phyloP scores from a whole-genome alignment of 148 eudicot species.

The Silene uniflora region DNA sequence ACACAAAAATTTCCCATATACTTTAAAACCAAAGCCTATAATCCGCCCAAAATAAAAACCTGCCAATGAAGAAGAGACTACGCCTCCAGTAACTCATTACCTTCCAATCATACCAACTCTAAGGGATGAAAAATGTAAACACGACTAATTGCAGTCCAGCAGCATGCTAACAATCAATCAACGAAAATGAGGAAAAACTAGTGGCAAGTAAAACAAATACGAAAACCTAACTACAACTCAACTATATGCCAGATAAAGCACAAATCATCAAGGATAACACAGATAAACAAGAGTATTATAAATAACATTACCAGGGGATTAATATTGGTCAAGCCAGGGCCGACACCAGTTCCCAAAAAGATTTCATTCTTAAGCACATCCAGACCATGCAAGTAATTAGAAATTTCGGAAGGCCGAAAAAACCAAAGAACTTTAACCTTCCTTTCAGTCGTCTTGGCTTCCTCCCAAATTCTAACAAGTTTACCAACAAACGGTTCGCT shows the following conservation, averaged over 20 bases:
- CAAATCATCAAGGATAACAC: background rate
- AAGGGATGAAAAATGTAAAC: too few species aligned
- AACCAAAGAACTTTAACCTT: slow-evolving; percentile 71
- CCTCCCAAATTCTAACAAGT: slow-evolving; percentile 58
- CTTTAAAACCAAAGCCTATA: background rate
- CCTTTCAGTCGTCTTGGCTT: slow-evolving; percentile 23
- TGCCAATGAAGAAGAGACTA: background rate
- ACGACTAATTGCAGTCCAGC: background rate
- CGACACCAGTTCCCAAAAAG: slow-evolving; percentile 62
- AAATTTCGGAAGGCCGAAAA: slow-evolving; percentile 60
- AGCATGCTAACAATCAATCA: background rate
- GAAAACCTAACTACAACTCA: background rate
- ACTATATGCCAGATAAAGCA: background rate
- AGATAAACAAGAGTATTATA: background rate
- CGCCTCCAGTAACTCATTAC: background rate
- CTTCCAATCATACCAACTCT: background rate
- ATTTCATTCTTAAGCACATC: slow-evolving; percentile 44
- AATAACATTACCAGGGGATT: slow-evolving; percentile 50
- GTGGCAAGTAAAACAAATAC: background rate
- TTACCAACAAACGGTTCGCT: slow-evolving; percentile 58
- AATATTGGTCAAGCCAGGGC: slow-evolving; percentile 49
- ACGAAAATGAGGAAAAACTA: background rate
- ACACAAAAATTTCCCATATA: background rate
- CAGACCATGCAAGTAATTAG: slow-evolving; percentile 32
- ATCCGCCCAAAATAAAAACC: background rate